Evolutionary conservation across 2,329 filamentous ascomycete species (phyloP).

Genomic region (Penicillium sp.): DNA sequence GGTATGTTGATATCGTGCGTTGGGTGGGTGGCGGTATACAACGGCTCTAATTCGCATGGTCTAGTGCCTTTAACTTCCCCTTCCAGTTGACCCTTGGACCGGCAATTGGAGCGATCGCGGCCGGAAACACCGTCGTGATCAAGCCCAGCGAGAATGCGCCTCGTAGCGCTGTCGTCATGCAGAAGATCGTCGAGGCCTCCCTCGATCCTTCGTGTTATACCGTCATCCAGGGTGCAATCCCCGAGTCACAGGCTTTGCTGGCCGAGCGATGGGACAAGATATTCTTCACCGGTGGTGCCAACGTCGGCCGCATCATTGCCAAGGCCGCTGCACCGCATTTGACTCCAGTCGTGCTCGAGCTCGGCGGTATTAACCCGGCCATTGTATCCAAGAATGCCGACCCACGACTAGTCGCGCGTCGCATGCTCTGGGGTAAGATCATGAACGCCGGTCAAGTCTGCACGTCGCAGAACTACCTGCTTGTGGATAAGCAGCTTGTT

Average conservation of each 20-base stretch:
- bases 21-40: not conserved
- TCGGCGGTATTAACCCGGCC: conserved; percentile 86
- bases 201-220: conserved; percentile 73
- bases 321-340: conserved; percentile 84
- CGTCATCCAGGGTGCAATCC: conserved; percentile 72
- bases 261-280: conserved; percentile 96
- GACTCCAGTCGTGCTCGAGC: conserved; percentile 81
- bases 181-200: conserved; percentile 67
- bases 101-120: conserved; percentile 81
- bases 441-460: conserved; percentile 87
- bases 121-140: conserved; percentile 80
- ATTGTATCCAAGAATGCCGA: conserved; percentile 83
- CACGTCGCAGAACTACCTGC: conserved; percentile 84
- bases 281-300: conserved; percentile 80
- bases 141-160: conserved; percentile 87
- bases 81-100: conserved; percentile 73
- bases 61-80: conserved; percentile 84
- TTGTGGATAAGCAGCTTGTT: conserved; percentile 70
- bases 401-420: conserved; percentile 69
- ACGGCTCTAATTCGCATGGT: conserved; percentile 4
- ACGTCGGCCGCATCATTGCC: conserved; percentile 77
- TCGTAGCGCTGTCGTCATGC: conserved; percentile 67
- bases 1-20: conserved; percentile 42
- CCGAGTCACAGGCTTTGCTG: conserved; percentile 74
- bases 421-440: conserved; percentile 83